Percentiles rank a stretch among this genome's conserved stretches.
These are phyloP conservation scores for Lentinula sp. DNA, from an alignment of 768 basidiomycete genomes.

Conservation along the genomic window DNA sequence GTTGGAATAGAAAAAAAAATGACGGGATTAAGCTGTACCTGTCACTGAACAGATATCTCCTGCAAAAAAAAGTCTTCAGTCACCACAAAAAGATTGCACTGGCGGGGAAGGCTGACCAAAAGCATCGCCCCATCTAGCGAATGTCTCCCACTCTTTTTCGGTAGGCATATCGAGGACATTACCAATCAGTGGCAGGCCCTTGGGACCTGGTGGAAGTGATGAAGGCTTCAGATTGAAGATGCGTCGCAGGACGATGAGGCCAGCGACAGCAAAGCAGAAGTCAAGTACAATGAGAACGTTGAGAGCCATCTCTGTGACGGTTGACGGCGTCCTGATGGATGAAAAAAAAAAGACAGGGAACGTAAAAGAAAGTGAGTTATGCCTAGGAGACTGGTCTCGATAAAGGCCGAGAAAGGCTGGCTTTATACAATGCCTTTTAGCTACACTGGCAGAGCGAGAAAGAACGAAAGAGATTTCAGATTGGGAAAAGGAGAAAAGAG, in stretches of 20 bases:
- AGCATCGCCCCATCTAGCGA: slow-evolving; percentile 44
- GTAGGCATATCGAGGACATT: slow-evolving; percentile 48
- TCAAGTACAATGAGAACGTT: slow-evolving; percentile 20
- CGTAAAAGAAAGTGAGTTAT: not conserved
- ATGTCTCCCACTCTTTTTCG: slow-evolving; percentile 44
- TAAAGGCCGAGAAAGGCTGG: not conserved
- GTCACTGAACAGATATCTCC: slow-evolving; percentile 58
- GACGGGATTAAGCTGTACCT: not conserved
- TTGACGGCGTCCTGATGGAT: not conserved
- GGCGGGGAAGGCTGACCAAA: slow-evolving; percentile 31
- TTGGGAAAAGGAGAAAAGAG: not conserved
- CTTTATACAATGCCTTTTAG: not conserved
- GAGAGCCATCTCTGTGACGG: not conserved
- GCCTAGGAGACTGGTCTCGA: not conserved
- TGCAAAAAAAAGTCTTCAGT: slow-evolving; percentile 14
- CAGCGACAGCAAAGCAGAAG: slow-evolving; percentile 25
- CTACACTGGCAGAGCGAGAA: not conserved
- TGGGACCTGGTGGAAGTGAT: slow-evolving; percentile 30
- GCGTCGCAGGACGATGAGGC: slow-evolving; percentile 27
- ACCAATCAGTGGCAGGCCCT: slow-evolving; percentile 38
- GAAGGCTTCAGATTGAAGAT: slow-evolving; percentile 35
- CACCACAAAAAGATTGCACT: not conserved
- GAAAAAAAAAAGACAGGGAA: not conserved
- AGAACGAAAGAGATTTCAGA: not conserved
- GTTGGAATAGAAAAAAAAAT: not conserved